Evolutionary conservation across 2,329 filamentous ascomycete species (phyloP), one percentile per base, ranked within the genome.

Genomic region (Colletotrichum sp.): DNA sequence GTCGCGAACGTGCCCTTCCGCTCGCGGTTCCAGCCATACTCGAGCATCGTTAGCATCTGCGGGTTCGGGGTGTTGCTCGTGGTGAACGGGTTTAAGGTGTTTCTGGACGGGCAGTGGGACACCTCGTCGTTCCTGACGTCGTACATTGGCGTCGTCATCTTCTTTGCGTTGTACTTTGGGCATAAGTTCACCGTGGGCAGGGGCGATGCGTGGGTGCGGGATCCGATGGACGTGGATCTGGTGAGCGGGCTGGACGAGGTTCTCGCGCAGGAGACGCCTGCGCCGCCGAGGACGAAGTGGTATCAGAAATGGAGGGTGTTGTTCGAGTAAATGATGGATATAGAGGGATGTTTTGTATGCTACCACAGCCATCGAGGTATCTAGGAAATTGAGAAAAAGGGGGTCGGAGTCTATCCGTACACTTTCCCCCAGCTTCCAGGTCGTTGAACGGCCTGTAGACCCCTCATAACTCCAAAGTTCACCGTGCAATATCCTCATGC

Each of bases 1-100:
- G 7, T 65, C 4, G 15, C 2, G 1, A 15, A 65, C 18, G 15
- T 24, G 13, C 63, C 34, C 30, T 48, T 26, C 21, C 21, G 63
- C 13, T 65, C 63, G 7, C 34, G 34, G 1, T 18, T 65, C 6
- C 63, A 65, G 36, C 63, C 63, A 6, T 43, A 65, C 30, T 52
- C 43, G 43, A 52, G 61, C n/a, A 18, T 34, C 21, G 12, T 48
- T 1, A n/a, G 34, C 16, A 16, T 43, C 0, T 30, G 21, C 18
- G 63, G 63, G 63, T 16, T 82, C 75, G 89, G 6, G 81, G 93
- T 66, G 55, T 92, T 95, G 75, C 88, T 92, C 66, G 76, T 94
- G 24, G 94, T 93, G 0, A 92, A 92, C 80, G 93, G 93, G 5
- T 95, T 94, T 83, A 91, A 91, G 8, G 88, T 90, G 5, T 94